phyloP scores from a whole-genome alignment of 306 rosid species.

The Trifolium dubium region DNA sequence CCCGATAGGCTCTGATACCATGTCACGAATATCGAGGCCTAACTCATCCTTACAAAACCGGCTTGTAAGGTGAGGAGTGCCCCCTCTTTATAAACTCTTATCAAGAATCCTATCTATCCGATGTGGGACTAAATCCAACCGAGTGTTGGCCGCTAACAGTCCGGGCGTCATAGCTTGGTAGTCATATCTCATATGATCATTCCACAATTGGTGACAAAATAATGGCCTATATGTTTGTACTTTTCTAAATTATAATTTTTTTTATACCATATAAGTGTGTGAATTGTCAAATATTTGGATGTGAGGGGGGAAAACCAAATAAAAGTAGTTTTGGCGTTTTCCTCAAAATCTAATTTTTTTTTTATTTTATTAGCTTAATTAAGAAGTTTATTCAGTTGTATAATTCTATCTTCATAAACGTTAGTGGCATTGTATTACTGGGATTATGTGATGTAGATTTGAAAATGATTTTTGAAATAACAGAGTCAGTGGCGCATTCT shows the following conservation, averaged over 20 bases:
- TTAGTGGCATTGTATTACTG: background rate
- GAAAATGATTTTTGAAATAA: conserved; percentile 43
- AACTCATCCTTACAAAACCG: no score
- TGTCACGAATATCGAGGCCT: no score
- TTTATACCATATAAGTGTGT: background rate
- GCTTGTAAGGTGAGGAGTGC: no score
- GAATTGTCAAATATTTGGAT: background rate
- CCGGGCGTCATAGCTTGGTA: no score
- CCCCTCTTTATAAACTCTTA: no score
- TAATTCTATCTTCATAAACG: conserved; percentile 28
- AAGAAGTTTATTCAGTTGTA: background rate
- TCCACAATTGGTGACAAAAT: conserved; percentile 29
- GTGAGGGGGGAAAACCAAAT: background rate
- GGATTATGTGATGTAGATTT: conserved; percentile 18
- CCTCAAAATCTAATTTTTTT: background rate
- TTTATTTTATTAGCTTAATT: background rate
- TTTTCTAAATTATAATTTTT: background rate
- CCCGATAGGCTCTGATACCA: no score
- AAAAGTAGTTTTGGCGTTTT: background rate
- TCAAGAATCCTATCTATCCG: no score
- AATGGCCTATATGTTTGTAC: background rate
- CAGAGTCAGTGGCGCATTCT: conserved; percentile 41
- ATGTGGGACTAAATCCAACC: no score
- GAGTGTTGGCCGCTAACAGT: no score
- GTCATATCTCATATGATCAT: background rate